Base-by-base conservation (phyloP, 768 basidiomycete genomes). In the Cyclocybe cylindracea region DNA sequence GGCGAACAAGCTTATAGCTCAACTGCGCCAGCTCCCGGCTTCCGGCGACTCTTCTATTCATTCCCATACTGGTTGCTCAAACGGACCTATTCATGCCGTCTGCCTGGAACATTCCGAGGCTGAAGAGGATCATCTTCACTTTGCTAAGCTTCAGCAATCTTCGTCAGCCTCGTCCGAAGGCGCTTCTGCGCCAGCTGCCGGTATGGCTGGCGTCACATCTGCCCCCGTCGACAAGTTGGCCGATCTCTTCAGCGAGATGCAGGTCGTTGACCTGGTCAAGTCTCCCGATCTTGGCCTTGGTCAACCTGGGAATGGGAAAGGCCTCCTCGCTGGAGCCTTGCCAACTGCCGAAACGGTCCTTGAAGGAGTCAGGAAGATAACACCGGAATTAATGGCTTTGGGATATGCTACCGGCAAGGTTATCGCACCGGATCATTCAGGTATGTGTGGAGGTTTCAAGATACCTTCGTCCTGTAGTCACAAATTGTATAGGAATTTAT, bases 331-430 rank as follows among this genome's bases (percentile, higher is more conserved):
- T 10, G 91, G 91, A 5, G 81, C 89, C 3, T 66, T 93, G 10
- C 91, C 91, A 4, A 90, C 86, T 2, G 79, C 90, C 4, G 82
- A 83, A 67, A 83, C 88, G 0, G 78, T 93, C 29, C 66, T 88
- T 14, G 74, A 81, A 4, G 91, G 91, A 5, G 70, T 90, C 6
- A 73, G 80, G 54, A 76, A 85, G 62, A 78, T 92, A 39, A 91
- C 89, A 0, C 89, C 89, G 0, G 80, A 90, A 59, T 74, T 93
- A 34, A 79, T 93, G 83, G 82, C 86, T 0, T 66, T 93, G 19
- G 88, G 90, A 9, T 91, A 81, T 64, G 87, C 89, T 5, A 87
- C 87, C 4, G 87, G 90, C 16, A 77, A 73, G 58, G 75, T 79
- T 2, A 65, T 91, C 14, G 40, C 77, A 16, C 86, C 89, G 5